Evolutionary conservation across 495 filamentous ascomycete species (phyloP), one percentile per base, ranked within the genome.

Genomic region (Astrocystis sublimbata): DNA sequence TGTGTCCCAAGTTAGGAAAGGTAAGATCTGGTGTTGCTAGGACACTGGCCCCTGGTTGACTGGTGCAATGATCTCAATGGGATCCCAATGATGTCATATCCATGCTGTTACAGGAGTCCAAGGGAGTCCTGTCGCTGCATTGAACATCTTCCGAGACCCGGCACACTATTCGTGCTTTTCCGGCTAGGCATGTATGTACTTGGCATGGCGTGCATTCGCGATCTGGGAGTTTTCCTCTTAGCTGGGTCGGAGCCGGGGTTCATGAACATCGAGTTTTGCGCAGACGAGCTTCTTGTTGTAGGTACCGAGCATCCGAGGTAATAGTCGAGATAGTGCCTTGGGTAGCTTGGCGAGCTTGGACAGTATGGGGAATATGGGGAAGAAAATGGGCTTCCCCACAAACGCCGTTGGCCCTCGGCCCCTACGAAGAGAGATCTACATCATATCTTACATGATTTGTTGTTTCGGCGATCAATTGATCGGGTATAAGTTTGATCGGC

Each of bases 391-490:
- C 31, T 2, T 56, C 28, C 24, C 36, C 52, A 41, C 36, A 56
- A 41, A 42, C 13, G 13, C 36, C 19, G 6, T 31, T 56, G 42
- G 23, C 36, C 23, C 9, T 31, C 42, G 42, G 23, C 36, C 23
- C 9, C 35, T 33, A 26, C 23, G 24, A 40, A 57, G 45, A 30
- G 53, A 57, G 53, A 56, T 56, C 53, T 31, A 4, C 38, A 43
- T 43, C 26, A 9, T 5, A 33, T 19, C 26, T 26, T 49, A 49
- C 2, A 49, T 49, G 17, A 30, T 49, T 49, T 49, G 6, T 26
- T 17, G 10, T 31, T 50, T 17, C 17, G 33, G n/a, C 28, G n/a
- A 24, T 35, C 28, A 13, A 15, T 17, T 15, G 9, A 40, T 55
- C 51, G 12, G 17, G 33, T 21, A 38, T 42, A 56, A 33, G 33